Percentiles rank a stretch among this genome's conserved stretches.
phyloP scores from a whole-genome alignment of 2,329 filamentous ascomycete species.

The Epichloe bromicola region DNA sequence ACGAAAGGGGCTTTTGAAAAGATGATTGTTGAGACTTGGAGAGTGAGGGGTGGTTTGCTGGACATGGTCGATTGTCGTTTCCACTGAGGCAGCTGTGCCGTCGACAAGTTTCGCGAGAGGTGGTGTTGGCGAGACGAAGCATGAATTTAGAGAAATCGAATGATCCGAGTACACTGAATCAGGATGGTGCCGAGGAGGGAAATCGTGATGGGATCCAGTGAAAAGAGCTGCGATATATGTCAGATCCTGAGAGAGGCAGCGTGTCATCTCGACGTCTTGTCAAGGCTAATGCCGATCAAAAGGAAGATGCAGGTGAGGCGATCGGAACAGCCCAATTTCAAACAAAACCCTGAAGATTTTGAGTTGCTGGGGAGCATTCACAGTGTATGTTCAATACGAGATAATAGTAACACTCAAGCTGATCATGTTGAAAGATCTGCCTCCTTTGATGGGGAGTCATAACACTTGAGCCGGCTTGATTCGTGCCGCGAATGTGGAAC shows the following conservation, averaged over 20 bases:
- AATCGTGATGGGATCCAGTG: constrained; percentile 9
- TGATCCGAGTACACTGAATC: neutral
- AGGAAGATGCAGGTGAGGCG: neutral
- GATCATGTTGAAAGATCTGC: neutral
- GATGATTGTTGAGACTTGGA: neutral
- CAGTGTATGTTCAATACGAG: too few species aligned
- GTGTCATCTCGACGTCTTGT: constrained; percentile 13
- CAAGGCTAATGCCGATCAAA: neutral
- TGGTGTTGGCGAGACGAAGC: neutral
- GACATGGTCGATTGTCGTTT: neutral
- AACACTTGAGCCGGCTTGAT: neutral
- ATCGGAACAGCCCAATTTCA: too few species aligned
- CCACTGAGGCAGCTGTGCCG: neutral
- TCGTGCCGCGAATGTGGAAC: neutral
- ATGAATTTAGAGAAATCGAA: neutral
- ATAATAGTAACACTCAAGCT: too few species aligned
- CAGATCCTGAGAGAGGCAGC: constrained; percentile 15
- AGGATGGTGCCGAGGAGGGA: neutral
- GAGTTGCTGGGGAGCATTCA: too few species aligned
- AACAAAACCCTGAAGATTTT: too few species aligned
- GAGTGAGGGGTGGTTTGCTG: neutral
- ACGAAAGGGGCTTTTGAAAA: constrained; percentile 20
- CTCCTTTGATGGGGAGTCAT: too few species aligned
- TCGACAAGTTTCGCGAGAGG: neutral
- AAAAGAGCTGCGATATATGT: constrained; percentile 16